phyloP scores from a whole-genome alignment of 768 basidiomycete species.

The Kwoniella europaea region DNA sequence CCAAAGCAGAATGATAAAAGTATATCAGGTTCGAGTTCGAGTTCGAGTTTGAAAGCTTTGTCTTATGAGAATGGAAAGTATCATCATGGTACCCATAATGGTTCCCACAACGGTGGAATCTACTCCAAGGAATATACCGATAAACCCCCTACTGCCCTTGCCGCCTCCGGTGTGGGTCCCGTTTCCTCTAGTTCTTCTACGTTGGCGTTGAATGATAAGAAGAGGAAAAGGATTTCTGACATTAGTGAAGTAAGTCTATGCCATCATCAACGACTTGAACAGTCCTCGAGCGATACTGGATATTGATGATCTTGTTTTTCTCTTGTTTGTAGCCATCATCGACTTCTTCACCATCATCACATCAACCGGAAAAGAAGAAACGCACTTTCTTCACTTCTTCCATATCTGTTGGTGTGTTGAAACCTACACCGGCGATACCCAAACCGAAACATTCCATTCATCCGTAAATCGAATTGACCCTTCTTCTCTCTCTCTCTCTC shows the following conservation, averaged over 20 bases:
- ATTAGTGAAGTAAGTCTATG: conserved; percentile 18
- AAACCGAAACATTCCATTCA: conserved; percentile 19
- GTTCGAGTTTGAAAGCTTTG: no score
- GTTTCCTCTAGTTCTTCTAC: not conserved
- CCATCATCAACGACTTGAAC: not conserved
- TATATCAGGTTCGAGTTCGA: no score
- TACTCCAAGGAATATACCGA: no score
- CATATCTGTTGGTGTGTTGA: conserved; percentile 9
- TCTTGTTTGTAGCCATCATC: conserved; percentile 1
- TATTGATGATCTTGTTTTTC: not conserved
- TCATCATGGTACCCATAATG: no score
- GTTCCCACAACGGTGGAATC: no score
- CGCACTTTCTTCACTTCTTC: conserved; percentile 25
- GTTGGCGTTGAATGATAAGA: conserved; percentile 1
- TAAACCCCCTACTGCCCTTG: no score
- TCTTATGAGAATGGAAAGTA: no score
- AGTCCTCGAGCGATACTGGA: no score
- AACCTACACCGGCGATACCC: conserved; percentile 1
- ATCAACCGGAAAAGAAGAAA: conserved; percentile 24
- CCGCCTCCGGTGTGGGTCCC: no score
- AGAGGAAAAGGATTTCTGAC: conserved; percentile 22
- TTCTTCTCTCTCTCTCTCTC: not conserved
- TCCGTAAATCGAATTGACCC: no score
- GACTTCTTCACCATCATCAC: conserved; percentile 9
- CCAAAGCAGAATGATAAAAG: no score